Base-by-base conservation (phyloP, 2,329 filamentous ascomycete genomes). In the Mycogone perniciosa region DNA sequence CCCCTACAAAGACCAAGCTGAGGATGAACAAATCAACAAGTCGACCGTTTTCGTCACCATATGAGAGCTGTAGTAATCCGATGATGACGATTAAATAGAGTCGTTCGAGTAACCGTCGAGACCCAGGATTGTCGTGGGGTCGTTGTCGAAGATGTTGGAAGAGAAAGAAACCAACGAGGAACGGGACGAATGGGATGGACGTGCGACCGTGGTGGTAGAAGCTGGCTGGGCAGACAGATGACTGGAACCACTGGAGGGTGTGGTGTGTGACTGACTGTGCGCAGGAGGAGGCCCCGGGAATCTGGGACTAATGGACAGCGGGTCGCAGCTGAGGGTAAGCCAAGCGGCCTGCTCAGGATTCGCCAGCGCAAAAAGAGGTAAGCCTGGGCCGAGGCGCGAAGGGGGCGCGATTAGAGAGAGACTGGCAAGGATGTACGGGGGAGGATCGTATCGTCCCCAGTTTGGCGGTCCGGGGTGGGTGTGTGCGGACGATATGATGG, bases 261-360 rank as follows among this genome's bases (percentile, higher is more conserved):
- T 20, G 20, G 20, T 20, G 20, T 20, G 20, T 20, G 20, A 20
- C 20, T 20, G 20, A 41, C 38, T 13, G 49, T 46, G 49, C 35
- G 49, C 35, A 42, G 42, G 41, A 29, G 43, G 48, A 20, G 46
- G 47, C 51, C 51, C 51, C 47, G 48, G 48, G 48, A 50, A 40
- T 46, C 43, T 50, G 51, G 51, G 43, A 44, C 47, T 46, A 46
- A 35, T 42, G 47, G 45, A 40, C 30, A 49, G 50, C 40, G 50
- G 50, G 46, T 52, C 42, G 45, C 50, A 52, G 50, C 50, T 52
- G 50, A 52, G 46, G 46, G 45, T 20, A 20, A 50, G 46, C 46
- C 50, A 50, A 42, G 50, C 33, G 45, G 31, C n/a, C n/a, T n/a
- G 42, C 37, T 46, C 46, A 52, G 50, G 46, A 48, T 41, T 41